Conservation (phyloP, 345 rosid species). For the Erucastrum elatum region DNA sequence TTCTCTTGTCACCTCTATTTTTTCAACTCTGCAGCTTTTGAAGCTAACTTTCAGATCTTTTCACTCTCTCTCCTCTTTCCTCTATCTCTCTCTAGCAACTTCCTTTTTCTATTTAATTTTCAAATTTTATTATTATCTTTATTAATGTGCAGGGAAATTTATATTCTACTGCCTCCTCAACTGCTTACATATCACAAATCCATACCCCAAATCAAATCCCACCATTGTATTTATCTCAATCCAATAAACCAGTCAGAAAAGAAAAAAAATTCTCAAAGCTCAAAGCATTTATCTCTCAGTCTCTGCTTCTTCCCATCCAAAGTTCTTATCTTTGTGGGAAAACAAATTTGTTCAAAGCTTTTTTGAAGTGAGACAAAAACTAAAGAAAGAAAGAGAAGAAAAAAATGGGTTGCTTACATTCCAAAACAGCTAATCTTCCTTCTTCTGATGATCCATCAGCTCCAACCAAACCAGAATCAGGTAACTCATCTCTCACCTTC, state of each 20-base stretch:
- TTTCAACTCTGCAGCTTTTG: conserved; percentile 42
- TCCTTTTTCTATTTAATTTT: conserved; percentile 10
- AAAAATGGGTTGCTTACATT: conserved; percentile 91
- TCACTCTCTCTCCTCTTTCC: conserved; percentile 14
- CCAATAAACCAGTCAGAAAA: conserved; percentile 11
- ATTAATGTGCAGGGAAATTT: conserved; percentile 9
- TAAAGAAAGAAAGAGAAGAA: background rate
- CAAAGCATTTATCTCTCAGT: background rate
- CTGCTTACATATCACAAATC: conserved; percentile 33
- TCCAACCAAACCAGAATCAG: conserved; percentile 63
- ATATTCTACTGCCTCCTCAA: conserved; percentile 38
- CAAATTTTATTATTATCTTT: conserved; percentile 20
- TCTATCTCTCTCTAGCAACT: conserved; percentile 22
- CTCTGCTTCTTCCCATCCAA: conserved; percentile 25
- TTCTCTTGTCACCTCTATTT: conserved; percentile 19
- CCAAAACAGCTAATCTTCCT: conserved; percentile 68
- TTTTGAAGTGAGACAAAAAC: conserved; percentile 31
- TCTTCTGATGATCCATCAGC: conserved; percentile 72
- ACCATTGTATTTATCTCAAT: conserved; percentile 33
- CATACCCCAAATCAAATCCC: conserved; percentile 37
- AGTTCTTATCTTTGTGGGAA: background rate
- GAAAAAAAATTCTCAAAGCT: background rate
- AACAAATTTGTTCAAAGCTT: conserved; percentile 8
- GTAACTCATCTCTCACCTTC: conserved; percentile 26
- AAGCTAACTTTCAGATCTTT: conserved; percentile 37